Conservation (phyloP, 1,139 yeast genomes). For the Hemisphaericaspora xylanilytica region DNA sequence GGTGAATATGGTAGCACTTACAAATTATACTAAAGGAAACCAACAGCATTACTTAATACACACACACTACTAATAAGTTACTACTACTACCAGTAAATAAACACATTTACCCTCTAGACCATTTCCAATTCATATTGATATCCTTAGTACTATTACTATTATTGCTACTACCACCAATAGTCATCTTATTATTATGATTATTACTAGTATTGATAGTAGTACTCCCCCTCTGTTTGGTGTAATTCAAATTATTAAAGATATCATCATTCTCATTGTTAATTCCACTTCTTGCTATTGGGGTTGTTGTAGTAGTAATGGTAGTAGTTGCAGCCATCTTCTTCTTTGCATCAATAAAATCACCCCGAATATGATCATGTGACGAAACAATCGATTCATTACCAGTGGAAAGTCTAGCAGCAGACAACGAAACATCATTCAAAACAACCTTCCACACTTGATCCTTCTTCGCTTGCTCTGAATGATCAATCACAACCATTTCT, state of each 20-base stretch:
- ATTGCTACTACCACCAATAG: neutral
- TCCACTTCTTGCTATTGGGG: neutral
- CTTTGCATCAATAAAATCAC: slow-evolving; percentile 15
- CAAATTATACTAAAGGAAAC: too few relatives aligned
- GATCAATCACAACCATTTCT: neutral
- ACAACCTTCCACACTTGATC: slow-evolving; percentile 37
- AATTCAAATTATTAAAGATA: slow-evolving; percentile 12
- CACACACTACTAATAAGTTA: too few relatives aligned
- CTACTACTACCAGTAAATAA: too few relatives aligned
- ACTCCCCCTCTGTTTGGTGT: slow-evolving; percentile 11
- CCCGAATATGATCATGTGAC: slow-evolving; percentile 12
- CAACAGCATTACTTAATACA: too few relatives aligned
- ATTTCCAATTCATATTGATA: too few relatives aligned
- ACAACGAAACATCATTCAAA: slow-evolving; percentile 46
- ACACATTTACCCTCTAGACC: too few relatives aligned
- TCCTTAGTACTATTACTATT: neutral
- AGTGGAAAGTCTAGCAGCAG: slow-evolving; percentile 52
- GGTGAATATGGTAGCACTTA: too few relatives aligned
- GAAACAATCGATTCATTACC: slow-evolving; percentile 27
- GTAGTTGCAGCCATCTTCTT: too few relatives aligned
- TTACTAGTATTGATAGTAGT: neutral
- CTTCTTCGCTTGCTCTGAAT: neutral
- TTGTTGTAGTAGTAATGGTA: slow-evolving; percentile 1
- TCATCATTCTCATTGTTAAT: slow-evolving; percentile 13
- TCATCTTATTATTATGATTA: neutral